These are phyloP conservation scores for Lepidium aucheri DNA, from an alignment of 345 rosid genomes.

Conservation along the genomic window DNA sequence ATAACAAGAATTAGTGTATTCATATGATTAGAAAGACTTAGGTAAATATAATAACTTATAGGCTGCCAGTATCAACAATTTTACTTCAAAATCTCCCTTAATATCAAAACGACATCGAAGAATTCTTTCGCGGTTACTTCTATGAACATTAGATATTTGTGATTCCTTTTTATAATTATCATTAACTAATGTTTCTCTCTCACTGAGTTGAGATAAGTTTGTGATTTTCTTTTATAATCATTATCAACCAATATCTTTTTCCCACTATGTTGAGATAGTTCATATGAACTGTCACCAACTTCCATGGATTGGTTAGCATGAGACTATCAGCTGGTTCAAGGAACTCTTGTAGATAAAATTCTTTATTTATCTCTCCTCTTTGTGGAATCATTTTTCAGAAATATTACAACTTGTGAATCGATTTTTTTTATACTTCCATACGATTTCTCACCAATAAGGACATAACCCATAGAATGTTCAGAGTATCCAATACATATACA, in stretches of 20 bases:
- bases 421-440: background rate
- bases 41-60: too few species aligned
- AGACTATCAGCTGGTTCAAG: background rate
- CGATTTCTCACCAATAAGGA: too few species aligned
- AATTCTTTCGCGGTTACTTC: background rate
- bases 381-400: slow-evolving; percentile 1
- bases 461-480: background rate
- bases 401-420: slow-evolving; percentile 1
- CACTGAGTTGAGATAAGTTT: background rate
- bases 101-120: background rate
- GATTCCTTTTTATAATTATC: background rate
- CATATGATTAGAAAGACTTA: too few species aligned
- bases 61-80: too few species aligned
- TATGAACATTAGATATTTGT: background rate
- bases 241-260: background rate
- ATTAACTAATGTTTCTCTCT: background rate
- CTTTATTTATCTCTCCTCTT: background rate
- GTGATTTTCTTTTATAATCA: background rate
- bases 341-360: background rate
- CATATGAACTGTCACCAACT: background rate
- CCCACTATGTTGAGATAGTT: background rate
- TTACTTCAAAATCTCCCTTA: too few species aligned
- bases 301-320: background rate
- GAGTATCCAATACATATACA: background rate
- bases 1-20: too few species aligned